Base-by-base conservation (phyloP, 1,284 basidiomycete genomes). In the Hymenochaete sp. region DNA sequence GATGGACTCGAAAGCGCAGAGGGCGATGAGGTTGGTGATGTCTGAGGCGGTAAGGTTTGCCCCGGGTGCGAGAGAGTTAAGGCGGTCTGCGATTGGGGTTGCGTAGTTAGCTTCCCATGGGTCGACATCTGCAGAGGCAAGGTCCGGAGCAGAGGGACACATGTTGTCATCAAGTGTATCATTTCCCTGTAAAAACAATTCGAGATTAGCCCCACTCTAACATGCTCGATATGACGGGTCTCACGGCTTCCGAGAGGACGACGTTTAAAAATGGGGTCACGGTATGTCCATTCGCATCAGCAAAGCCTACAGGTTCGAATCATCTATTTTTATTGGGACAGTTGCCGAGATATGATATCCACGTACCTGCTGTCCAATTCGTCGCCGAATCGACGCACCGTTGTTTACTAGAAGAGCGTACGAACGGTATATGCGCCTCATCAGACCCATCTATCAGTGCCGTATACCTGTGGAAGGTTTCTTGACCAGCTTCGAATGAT, bases 1-100 rank as follows among this genome's bases (percentile, higher is more conserved):
- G 6, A 78, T 70, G 4, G 77, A 79, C 48, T 89, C 83, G 58
- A 89, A 91, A 0, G 85, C 71, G 59, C 91, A 93, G 38, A 93
- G 67, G 2, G 75, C 71, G 55, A 87, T 78, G 27, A 93, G 61
- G 51, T 67, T 73, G 39, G 73, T 65, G 0, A 78, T 65, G 55
- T 93, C 84, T 2, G 56, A 51, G 28, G 69, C 57, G 0, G 67
- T 69, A 18, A 93, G 62, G 28, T 77, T 70, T 2, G 84, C 77
- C 7, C 76, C 77, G 0, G 80, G 77, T 1, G 78, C 77, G 21
- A 67, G 63, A 2, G 59, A 44, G 56, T 89, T 88, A 38, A 91
- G 65, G n/a, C 79, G 71, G 0, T 64, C 62, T 1, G 71, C 72
- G 47, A 88, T 79, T 1, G 72, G 61, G 0, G 73, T 67, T 1